phyloP scores from a whole-genome alignment of 345 rosid species.

The Brassica juncea region DNA sequence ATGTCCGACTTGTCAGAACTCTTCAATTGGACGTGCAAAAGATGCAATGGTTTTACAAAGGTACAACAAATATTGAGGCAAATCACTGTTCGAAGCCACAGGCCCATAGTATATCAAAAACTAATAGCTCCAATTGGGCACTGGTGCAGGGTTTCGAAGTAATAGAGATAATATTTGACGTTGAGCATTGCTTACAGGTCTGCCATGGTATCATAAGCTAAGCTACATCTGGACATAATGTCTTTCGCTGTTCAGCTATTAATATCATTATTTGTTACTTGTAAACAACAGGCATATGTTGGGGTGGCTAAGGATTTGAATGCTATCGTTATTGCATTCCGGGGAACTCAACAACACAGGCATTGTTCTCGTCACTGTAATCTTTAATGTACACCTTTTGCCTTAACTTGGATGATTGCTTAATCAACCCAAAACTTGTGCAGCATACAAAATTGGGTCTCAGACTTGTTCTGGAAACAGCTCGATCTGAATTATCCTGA shows the following conservation, averaged over 20 bases:
- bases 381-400: neutral
- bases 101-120: neutral
- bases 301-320: conserved; percentile 42
- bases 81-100: conserved; percentile 9
- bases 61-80: conserved; percentile 36
- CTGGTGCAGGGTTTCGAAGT: conserved; percentile 79
- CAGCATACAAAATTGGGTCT: conserved; percentile 95
- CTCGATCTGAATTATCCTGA: conserved; percentile 90
- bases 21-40: conserved; percentile 86
- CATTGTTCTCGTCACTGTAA: neutral
- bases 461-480: conserved; percentile 91
- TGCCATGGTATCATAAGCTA: neutral
- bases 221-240: neutral
- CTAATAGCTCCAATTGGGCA: neutral
- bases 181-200: conserved; percentile 90
- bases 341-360: conserved; percentile 44
- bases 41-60: conserved; percentile 79
- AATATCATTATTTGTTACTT: neutral
- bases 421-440: conserved; percentile 11
- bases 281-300: conserved; percentile 52
- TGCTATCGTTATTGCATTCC: conserved; percentile 40
- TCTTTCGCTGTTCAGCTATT: neutral
- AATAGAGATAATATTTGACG: conserved; percentile 73
- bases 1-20: conserved; percentile 76
- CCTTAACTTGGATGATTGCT: conserved; percentile 13